These are phyloP conservation scores for Salix suchowensis DNA, from an alignment of 345 rosid species.

Conservation along the genomic window DNA sequence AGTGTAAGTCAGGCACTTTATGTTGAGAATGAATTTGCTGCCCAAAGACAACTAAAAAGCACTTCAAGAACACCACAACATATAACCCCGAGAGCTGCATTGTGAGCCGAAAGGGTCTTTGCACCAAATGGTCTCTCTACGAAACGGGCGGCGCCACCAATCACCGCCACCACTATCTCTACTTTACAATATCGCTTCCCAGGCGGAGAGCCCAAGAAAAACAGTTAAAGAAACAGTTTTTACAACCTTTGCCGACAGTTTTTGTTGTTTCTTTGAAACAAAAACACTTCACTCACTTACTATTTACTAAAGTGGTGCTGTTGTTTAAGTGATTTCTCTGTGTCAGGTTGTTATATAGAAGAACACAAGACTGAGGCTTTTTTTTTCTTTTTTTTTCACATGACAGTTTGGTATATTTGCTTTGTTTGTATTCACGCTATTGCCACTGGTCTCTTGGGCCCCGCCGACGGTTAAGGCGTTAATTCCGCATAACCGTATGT, in stretches of 20 bases:
- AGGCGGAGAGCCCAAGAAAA: slow-evolving; percentile 18
- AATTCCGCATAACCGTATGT: slow-evolving; percentile 44
- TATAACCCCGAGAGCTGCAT: not conserved
- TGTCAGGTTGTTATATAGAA: not conserved
- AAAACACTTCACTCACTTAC: not conserved
- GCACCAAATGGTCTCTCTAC: not conserved
- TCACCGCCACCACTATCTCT: not conserved
- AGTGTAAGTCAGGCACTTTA: slow-evolving; percentile 32
- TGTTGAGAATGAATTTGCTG: slow-evolving; percentile 2
- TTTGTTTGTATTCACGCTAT: slow-evolving; percentile 35
- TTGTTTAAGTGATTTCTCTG: not conserved
- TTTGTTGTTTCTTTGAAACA: not conserved
- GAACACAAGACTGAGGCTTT: not conserved
- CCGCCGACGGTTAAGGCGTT: slow-evolving; percentile 75
- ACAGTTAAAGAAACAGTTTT: not conserved
- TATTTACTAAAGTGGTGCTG: not conserved
- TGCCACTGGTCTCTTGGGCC: slow-evolving; percentile 46
- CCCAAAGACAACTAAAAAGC: slow-evolving; percentile 20
- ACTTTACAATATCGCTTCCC: not conserved
- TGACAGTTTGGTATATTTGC: slow-evolving; percentile 10
- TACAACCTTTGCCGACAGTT: slow-evolving; percentile 30
- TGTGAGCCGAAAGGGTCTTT: not conserved
- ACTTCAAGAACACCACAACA: slow-evolving; percentile 12
- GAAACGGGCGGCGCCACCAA: not conserved
- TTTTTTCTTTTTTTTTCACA: not conserved